Conservation (phyloP, 2,329 filamentous ascomycete genomes). For the Daldinia eschscholtzii region DNA sequence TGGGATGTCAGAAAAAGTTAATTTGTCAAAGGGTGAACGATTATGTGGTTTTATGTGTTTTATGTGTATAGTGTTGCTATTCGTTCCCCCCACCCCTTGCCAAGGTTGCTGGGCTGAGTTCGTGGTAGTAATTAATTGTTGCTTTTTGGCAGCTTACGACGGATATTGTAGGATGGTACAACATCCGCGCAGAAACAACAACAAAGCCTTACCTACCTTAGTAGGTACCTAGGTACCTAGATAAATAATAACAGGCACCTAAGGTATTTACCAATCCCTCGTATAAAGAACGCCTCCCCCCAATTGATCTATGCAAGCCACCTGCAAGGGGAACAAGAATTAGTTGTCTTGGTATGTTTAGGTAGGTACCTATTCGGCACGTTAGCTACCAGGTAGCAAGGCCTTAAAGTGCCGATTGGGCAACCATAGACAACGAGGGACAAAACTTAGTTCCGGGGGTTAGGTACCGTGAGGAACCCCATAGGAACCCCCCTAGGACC, state of each 20-base stretch:
- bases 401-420: conserved; percentile 14
- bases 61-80: background rate
- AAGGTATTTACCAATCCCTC: background rate
- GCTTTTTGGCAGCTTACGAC: background rate
- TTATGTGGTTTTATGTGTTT: conserved; percentile 4
- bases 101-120: background rate
- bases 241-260: background rate
- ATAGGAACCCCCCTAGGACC: background rate
- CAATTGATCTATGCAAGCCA: conserved; percentile 9
- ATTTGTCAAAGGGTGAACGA: conserved; percentile 4
- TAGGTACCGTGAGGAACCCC: too few species aligned
- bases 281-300: background rate
- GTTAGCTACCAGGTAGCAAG: conserved; percentile 1
- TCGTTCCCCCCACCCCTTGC: background rate
- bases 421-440: background rate
- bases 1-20: background rate
- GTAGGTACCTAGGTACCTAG: too few species aligned
- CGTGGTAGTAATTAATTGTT: background rate
- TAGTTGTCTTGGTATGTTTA: background rate
- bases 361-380: background rate
- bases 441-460: conserved; percentile 10
- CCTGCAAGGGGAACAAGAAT: conserved; percentile 6
- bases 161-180: background rate
- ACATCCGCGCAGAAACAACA: background rate
- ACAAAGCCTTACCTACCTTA: too few species aligned